phyloP scores from a whole-genome alignment of 306 rosid genomes.

The Inga laurina region DNA sequence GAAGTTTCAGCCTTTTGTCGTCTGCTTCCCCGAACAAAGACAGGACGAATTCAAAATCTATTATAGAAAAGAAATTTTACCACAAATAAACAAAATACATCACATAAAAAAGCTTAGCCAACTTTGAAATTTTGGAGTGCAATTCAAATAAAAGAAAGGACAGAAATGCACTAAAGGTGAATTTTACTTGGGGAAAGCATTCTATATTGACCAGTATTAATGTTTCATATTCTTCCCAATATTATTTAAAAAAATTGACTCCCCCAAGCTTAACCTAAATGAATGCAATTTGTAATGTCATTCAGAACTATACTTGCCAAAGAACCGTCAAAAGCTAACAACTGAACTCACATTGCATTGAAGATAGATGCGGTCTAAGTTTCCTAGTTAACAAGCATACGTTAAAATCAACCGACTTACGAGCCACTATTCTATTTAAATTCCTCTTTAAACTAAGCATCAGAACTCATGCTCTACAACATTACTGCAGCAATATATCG shows the following conservation, averaged over 20 bases:
- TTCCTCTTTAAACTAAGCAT: not conserved
- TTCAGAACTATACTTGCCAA: not conserved
- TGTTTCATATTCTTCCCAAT: not conserved
- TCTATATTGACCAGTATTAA: not conserved
- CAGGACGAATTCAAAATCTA: constrained; percentile 68
- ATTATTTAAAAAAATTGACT: not conserved
- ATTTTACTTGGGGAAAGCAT: not conserved
- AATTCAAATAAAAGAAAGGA: constrained; percentile 34
- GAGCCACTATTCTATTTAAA: constrained; percentile 10
- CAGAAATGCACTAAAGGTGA: constrained; percentile 1
- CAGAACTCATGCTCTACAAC: not conserved
- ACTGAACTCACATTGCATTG: not conserved
- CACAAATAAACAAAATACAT: constrained; percentile 40
- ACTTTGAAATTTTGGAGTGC: constrained; percentile 20
- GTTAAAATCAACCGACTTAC: not conserved
- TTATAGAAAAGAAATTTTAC: constrained; percentile 50
- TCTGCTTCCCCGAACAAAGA: constrained; percentile 62
- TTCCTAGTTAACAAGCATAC: not conserved
- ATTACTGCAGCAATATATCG: constrained; percentile 5
- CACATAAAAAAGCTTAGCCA: constrained; percentile 31
- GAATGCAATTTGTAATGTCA: not conserved
- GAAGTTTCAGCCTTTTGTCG: constrained; percentile 57
- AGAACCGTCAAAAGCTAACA: not conserved
- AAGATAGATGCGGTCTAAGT: not conserved
- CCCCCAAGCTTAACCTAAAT: not conserved